phyloP scores from a whole-genome alignment of 208 protist species.

The Trypanosomatidae sp. region DNA sequence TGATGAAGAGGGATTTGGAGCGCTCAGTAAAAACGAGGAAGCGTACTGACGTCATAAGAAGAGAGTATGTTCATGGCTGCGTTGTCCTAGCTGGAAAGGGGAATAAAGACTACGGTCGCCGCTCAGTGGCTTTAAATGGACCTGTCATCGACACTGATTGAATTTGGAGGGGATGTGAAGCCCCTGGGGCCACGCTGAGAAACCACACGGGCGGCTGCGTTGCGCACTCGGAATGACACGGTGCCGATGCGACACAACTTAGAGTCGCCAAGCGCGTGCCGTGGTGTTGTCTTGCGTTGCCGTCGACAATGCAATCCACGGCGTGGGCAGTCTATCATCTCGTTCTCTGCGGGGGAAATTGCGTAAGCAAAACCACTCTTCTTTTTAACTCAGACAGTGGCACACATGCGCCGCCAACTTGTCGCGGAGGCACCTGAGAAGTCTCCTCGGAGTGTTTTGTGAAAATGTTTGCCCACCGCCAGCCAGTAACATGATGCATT shows the following conservation, averaged over 20 bases:
- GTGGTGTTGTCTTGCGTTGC: neutral
- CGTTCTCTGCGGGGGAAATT: neutral
- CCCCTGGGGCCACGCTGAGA: too few species aligned
- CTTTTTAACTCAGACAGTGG: neutral
- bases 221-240: neutral
- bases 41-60: neutral
- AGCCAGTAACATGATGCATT: too few species aligned
- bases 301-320: neutral
- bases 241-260: neutral
- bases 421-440: too few species aligned
- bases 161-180: neutral
- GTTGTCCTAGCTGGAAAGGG: neutral
- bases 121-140: neutral
- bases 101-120: neutral
- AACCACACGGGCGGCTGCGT: neutral
- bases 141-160: too few species aligned
- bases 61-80: neutral
- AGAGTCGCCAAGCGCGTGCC: neutral
- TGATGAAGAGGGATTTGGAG: neutral
- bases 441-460: too few species aligned
- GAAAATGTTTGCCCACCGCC: too few species aligned
- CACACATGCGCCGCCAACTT: too few species aligned
- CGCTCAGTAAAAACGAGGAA: neutral
- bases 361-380: too few species aligned
- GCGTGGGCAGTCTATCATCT: neutral